phyloP scores from a whole-genome alignment of 495 filamentous ascomycete species.

The Oleoguttula mirabilis region DNA sequence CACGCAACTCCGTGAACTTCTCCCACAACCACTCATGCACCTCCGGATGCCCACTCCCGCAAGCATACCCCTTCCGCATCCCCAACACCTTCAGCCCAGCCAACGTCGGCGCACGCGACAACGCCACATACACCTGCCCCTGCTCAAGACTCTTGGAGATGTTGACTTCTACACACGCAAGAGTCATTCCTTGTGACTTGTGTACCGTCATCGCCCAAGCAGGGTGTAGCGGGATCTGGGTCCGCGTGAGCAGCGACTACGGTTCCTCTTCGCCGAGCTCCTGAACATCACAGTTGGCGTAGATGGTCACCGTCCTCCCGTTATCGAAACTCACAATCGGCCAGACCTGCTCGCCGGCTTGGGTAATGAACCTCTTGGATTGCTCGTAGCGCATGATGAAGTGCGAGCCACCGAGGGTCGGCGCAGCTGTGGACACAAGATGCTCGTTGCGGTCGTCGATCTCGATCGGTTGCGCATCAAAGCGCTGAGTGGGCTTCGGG shows the following conservation, averaged over 20 bases:
- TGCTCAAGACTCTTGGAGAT: slow-evolving; percentile 13
- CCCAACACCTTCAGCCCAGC: slow-evolving; percentile 28
- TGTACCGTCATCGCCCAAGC: slow-evolving; percentile 38
- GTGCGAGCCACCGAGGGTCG: not conserved
- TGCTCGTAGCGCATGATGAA: not conserved
- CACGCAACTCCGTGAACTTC: no score
- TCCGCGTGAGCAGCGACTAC: slow-evolving; percentile 22
- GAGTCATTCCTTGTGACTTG: slow-evolving; percentile 35
- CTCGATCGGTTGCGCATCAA: not conserved
- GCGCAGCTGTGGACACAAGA: not conserved
- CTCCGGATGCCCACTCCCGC: slow-evolving; percentile 9
- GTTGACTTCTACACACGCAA: slow-evolving; percentile 32
- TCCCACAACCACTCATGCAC: slow-evolving; percentile 17
- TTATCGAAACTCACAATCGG: slow-evolving; percentile 30
- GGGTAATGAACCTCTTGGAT: not conserved
- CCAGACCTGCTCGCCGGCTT: slow-evolving; percentile 3
- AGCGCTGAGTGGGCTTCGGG: not conserved
- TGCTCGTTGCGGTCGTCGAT: not conserved
- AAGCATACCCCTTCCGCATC: not conserved
- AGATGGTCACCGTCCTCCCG: slow-evolving; percentile 27
- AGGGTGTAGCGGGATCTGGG: slow-evolving; percentile 34
- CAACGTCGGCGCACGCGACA: slow-evolving; percentile 30
- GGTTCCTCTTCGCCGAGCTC: slow-evolving; percentile 34
- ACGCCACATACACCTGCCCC: slow-evolving; percentile 36
- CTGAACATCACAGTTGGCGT: slow-evolving; percentile 36